These are phyloP conservation scores for Flaveria bidentis DNA, from an alignment of 129 eudicot genomes.

Conservation along the genomic window DNA sequence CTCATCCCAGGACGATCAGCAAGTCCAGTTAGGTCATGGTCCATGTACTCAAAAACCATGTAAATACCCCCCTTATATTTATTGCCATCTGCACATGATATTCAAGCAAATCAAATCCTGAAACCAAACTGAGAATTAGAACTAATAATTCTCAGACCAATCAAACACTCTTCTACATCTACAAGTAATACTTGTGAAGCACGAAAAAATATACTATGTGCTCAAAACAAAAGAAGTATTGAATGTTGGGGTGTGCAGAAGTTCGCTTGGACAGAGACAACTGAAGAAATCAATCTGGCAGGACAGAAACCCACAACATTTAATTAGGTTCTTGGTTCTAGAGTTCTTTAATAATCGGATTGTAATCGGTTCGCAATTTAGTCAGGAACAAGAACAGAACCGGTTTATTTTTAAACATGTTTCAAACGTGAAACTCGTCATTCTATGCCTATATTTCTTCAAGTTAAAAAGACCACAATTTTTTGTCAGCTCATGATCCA, in stretches of 20 bases:
- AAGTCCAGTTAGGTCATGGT: slow-evolving; percentile 97
- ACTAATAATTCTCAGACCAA: slow-evolving; percentile 5
- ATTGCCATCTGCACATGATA: slow-evolving; percentile 52
- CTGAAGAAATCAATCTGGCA: neutral
- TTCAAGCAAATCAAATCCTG: slow-evolving; percentile 27
- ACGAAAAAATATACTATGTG: neutral
- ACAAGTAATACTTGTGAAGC: neutral
- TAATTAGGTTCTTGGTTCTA: neutral
- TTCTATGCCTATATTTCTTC: neutral
- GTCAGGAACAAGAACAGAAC: neutral
- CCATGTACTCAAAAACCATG: slow-evolving; percentile 99
- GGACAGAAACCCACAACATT: neutral
- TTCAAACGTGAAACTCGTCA: neutral
- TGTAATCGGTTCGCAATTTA: neutral
- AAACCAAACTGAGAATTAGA: neutral
- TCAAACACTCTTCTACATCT: neutral
- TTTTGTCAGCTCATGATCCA: neutral
- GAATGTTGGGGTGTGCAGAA: neutral
- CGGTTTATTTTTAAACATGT: neutral
- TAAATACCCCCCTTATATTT: slow-evolving; percentile 83
- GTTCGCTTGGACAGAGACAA: neutral
- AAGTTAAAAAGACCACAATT: neutral
- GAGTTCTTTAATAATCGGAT: neutral
- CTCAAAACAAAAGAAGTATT: neutral
- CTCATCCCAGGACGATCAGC: slow-evolving; percentile 95